Conservation (phyloP, 2,329 filamentous ascomycete genomes). For the Zalaria sp. region DNA sequence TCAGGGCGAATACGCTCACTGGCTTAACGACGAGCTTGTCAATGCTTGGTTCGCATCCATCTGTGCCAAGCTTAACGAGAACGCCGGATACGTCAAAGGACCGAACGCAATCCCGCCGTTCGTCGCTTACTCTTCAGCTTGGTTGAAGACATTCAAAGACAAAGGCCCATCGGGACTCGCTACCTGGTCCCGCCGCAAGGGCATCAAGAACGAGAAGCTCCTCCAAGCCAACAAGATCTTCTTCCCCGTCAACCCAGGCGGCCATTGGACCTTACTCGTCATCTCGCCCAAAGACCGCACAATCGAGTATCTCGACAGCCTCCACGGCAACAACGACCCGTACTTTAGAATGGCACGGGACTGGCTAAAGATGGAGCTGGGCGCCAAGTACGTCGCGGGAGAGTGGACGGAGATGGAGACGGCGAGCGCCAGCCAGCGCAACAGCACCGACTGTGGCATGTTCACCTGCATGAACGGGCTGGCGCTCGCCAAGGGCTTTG, state of each 20-base stretch:
- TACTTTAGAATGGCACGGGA: constrained; percentile 19
- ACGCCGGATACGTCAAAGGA: constrained; percentile 37
- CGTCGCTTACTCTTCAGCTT: constrained; percentile 51
- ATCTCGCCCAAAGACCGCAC: constrained; percentile 46
- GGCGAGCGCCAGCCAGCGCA: constrained; percentile 45
- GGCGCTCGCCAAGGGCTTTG: constrained; percentile 31
- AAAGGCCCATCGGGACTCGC: constrained; percentile 35
- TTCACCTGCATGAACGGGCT: constrained; percentile 63
- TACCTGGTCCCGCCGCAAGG: constrained; percentile 43
- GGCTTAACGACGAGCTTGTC: constrained; percentile 68
- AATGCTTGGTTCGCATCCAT: constrained; percentile 51
- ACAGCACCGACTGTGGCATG: constrained; percentile 63
- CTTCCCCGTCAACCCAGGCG: constrained; percentile 45
- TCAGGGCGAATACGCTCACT: constrained; percentile 33
- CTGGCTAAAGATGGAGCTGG: constrained; percentile 47
- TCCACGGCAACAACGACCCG: constrained; percentile 24
- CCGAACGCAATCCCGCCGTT: constrained; percentile 38
- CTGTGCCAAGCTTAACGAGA: constrained; percentile 39
- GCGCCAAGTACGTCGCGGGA: constrained; percentile 35
- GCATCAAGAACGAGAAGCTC: constrained; percentile 46
- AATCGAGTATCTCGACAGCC: constrained; percentile 57
- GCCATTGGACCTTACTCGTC: constrained; percentile 60
- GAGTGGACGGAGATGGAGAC: constrained; percentile 44
- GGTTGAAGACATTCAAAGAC: constrained; percentile 40
- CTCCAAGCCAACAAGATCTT: constrained; percentile 53